Conservation (phyloP, 768 basidiomycete species). For the Mycena vitilis region DNA sequence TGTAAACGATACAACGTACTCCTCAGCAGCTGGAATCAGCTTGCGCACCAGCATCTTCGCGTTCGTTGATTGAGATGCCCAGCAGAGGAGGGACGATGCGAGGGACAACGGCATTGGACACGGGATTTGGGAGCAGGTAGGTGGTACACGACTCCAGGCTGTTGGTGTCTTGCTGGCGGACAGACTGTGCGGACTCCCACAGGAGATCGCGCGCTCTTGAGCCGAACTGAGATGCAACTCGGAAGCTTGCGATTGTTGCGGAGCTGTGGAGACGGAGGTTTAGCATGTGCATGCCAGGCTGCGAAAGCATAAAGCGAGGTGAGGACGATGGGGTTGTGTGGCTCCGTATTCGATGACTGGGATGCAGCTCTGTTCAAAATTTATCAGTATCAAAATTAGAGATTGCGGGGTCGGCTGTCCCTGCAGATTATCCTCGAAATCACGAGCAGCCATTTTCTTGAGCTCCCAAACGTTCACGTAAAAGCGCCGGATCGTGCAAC, state of each 20-base stretch:
- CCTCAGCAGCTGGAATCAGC: too few relatives aligned
- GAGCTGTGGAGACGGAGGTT: too few relatives aligned
- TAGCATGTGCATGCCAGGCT: background rate
- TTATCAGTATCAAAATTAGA: too few relatives aligned
- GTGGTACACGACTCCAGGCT: too few relatives aligned
- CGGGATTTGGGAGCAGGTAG: too few relatives aligned
- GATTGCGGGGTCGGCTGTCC: background rate
- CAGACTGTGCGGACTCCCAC: too few relatives aligned
- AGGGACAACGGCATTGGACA: too few relatives aligned
- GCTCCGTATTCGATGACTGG: background rate
- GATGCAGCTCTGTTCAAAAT: background rate
- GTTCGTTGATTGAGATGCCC: too few relatives aligned
- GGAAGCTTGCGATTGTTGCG: background rate
- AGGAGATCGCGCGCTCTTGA: background rate
- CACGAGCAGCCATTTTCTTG: conserved; percentile 3
- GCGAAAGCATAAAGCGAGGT: background rate
- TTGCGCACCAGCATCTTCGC: too few relatives aligned
- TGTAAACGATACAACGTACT: too few relatives aligned
- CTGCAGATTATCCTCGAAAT: conserved; percentile 5
- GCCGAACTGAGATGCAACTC: background rate
- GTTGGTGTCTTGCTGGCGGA: too few relatives aligned
- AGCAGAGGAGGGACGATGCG: too few relatives aligned
- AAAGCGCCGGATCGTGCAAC: background rate
- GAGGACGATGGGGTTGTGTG: background rate
- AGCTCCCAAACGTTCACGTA: background rate